phyloP scores from a whole-genome alignment of 352 stramenopile species.

The Phytophthora cryptogea region DNA sequence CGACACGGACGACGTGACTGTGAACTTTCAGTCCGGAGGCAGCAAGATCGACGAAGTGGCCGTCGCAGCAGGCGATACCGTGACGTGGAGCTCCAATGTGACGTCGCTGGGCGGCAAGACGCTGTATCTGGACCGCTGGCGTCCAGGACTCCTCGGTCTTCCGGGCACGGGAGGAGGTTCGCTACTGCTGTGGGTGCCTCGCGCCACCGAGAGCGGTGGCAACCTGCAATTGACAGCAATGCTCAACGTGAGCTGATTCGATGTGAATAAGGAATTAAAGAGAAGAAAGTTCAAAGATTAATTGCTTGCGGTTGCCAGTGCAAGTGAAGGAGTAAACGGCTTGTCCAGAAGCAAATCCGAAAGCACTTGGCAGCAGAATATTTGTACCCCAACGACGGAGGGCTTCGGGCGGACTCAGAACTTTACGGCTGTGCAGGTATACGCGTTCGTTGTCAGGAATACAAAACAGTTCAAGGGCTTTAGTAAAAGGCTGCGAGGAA shows the following conservation, averaged over 20 bases:
- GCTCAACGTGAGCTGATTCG: constrained; percentile 4
- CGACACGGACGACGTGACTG: constrained; percentile 10
- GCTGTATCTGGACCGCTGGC: constrained; percentile 11
- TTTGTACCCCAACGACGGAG: too few species aligned
- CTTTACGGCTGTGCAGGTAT: too few species aligned
- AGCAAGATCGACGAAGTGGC: constrained; percentile 10
- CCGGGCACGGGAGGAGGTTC: constrained; percentile 11
- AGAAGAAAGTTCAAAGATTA: neutral
- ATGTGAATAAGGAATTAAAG: neutral
- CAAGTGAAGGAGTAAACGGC: neutral
- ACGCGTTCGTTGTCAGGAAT: too few species aligned
- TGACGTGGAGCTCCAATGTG: constrained; percentile 5
- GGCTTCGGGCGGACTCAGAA: too few species aligned
- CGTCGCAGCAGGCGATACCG: neutral
- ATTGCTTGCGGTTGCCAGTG: neutral
- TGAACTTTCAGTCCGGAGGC: constrained; percentile 10
- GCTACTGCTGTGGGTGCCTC: constrained; percentile 28
- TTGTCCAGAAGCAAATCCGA: too few species aligned
- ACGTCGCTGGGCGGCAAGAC: constrained; percentile 3
- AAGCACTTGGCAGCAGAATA: too few species aligned
- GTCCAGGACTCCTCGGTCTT: constrained; percentile 8
- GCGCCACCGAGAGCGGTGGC: constrained; percentile 5
- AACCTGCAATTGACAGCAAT: neutral
- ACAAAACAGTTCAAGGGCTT: too few species aligned
- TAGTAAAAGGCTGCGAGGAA: too few species aligned